Evolutionary conservation across 2,329 filamentous ascomycete species (phyloP), one percentile per base, ranked within the genome.

Genomic region (Ophiostoma australiae): DNA sequence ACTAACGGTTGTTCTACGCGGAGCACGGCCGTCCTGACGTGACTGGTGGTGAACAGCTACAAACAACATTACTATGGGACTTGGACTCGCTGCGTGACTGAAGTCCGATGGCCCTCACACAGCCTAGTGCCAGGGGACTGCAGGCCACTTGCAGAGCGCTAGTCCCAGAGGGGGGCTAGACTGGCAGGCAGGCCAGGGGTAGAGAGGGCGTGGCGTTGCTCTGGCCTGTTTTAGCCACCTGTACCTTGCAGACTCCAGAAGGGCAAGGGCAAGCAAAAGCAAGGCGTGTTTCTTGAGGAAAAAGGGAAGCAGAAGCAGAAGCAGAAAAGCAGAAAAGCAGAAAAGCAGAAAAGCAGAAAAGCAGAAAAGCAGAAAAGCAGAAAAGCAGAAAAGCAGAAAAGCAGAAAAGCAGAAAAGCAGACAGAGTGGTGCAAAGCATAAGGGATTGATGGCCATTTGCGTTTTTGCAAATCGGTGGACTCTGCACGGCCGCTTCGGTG

Each of bases 161-260:
- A 73, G 69, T n/a, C 17, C 70, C 1, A 67, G 70, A 69, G 13
- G 15, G 23, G 68, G 48, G 35, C 55, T 70, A 69, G 69, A 44
- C 66, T 39, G 35, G 52, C 44, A 67, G 67, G 70, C 55, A 67
- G 37, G 48, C 52, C 48, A 69, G 70, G 70, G 71, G 68, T 27
- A 65, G 8, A 44, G 63, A 69, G 55, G 52, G 70, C 70, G 52
- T 70, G 70, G 63, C 44, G 37, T 48, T 71, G 61, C 39, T 66
- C 68, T 72, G 69, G 71, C 68, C 58, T 70, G 69, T 68, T 72
- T 70, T 69, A 72, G 68, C 70, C 68, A 70, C 70, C 67, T 71
- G 72, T 72, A 73, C 71, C 72, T 72, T 48, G 44, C 39, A 15
- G 11, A 4, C 27, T 73, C 70, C 70, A 72, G 71, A 70, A 71